Evolutionary conservation across 371 early-diverging fungal genomes (phyloP).

Genomic region (Mortierella polycephala): DNA sequence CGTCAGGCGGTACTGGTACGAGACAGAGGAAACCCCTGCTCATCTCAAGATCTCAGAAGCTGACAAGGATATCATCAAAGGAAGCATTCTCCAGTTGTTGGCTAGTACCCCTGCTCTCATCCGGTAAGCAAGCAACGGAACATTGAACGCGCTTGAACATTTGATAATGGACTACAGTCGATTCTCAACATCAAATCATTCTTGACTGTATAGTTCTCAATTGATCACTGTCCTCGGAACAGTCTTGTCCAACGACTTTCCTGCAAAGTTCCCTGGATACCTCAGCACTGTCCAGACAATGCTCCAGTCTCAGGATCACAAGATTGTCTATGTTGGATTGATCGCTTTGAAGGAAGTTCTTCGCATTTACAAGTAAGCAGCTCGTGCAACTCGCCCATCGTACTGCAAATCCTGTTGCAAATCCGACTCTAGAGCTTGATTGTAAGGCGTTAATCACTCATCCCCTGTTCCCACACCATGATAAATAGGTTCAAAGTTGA

Average conservation of each 20-base stretch:
- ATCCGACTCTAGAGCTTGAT: neutral
- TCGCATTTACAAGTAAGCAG: slow-evolving; percentile 80
- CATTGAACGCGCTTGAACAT: no score
- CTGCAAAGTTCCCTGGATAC: slow-evolving; percentile 85
- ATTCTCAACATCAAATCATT: neutral
- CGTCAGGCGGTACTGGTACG: slow-evolving; percentile 79
- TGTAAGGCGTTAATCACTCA: neutral
- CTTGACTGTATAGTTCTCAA: slow-evolving; percentile 65
- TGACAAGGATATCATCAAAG: slow-evolving; percentile 77
- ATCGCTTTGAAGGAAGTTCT: slow-evolving; percentile 82
- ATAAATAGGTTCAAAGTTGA: slow-evolving; percentile 41
- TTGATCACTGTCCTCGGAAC: slow-evolving; percentile 75
- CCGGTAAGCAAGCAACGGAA: slow-evolving; percentile 15
- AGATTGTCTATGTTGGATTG: slow-evolving; percentile 78
- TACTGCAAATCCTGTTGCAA: neutral
- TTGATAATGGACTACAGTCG: no score
- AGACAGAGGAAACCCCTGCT: slow-evolving; percentile 50
- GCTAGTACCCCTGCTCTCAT: slow-evolving; percentile 64
- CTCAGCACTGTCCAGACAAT: slow-evolving; percentile 68
- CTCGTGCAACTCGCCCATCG: neutral
- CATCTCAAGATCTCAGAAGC: slow-evolving; percentile 67
- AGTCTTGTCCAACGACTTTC: slow-evolving; percentile 79
- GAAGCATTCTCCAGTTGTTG: slow-evolving; percentile 80
- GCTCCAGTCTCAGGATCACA: slow-evolving; percentile 73
- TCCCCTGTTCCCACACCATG: neutral